These are phyloP conservation scores for Chlorella sp. DNA, from an alignment of 139 green algal species.

Conservation along the genomic window DNA sequence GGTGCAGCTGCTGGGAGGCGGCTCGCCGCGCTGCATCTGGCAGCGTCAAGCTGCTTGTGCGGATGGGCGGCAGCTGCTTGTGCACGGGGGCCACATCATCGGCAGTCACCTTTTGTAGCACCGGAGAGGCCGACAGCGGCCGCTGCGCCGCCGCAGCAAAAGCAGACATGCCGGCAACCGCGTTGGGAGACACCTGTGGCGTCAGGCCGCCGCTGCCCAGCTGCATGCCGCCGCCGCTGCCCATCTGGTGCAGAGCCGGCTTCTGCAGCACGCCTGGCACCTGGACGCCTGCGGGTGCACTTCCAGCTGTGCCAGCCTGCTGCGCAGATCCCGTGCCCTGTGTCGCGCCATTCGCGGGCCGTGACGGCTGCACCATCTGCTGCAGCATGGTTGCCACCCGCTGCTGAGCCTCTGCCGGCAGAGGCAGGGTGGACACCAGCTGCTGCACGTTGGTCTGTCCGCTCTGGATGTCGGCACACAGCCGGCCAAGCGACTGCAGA, in stretches of 20 bases:
- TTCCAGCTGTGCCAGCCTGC: neutral
- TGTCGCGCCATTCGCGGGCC: neutral
- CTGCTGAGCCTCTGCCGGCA: neutral
- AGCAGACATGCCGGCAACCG: neutral
- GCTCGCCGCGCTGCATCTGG: neutral
- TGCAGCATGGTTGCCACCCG: neutral
- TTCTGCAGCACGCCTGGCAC: neutral
- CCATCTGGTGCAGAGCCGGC: neutral
- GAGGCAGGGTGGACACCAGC: neutral
- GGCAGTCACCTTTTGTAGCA: constrained; percentile 8
- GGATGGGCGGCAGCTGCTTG: constrained; percentile 34
- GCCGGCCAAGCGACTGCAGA: neutral
- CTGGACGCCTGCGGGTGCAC: neutral
- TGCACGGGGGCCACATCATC: constrained; percentile 20
- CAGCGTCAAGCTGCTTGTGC: neutral
- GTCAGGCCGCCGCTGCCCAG: neutral
- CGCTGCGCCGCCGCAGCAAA: neutral
- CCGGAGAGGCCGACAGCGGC: neutral
- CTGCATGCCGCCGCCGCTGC: neutral
- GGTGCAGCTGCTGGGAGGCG: neutral
- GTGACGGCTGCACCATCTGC: neutral
- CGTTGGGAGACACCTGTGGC: neutral
- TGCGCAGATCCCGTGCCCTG: neutral
- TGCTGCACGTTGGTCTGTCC: neutral
- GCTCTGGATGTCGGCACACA: neutral